Percentiles rank a stretch among this genome's conserved stretches.
phyloP scores from a whole-genome alignment of 2,329 filamentous ascomycete species.

The Colletotrichum spaethianum region DNA sequence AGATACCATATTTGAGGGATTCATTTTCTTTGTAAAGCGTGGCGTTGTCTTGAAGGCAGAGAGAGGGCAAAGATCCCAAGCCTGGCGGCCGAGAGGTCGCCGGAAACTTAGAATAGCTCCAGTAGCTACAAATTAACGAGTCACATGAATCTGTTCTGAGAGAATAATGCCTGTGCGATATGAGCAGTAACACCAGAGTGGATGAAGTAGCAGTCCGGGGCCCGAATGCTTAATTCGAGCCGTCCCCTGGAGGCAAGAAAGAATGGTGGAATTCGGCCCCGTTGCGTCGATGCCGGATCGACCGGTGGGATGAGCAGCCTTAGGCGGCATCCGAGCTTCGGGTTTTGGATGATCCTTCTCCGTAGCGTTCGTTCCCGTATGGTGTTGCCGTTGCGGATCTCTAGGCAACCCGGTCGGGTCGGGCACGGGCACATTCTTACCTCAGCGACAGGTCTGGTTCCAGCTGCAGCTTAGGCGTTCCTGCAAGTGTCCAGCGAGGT shows the following conservation, averaged over 20 bases:
- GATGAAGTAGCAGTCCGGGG: background rate
- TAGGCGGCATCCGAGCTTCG: background rate
- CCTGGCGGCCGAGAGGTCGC: constrained; percentile 8
- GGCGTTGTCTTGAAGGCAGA: constrained; percentile 35
- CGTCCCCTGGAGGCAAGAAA: no score
- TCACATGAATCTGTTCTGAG: constrained; percentile 7
- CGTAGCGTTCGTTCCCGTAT: background rate
- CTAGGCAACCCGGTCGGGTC: background rate
- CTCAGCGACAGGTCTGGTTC: background rate
- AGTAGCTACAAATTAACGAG: constrained; percentile 37
- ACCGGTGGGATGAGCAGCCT: background rate
- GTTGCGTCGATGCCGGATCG: background rate
- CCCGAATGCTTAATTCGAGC: background rate
- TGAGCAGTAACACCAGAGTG: background rate
- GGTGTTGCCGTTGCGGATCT: constrained; percentile 1
- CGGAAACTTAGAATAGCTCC: constrained; percentile 19
- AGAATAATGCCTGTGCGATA: background rate
- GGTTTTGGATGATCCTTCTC: constrained; percentile 32
- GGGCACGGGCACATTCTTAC: constrained; percentile 14
- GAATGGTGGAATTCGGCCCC: background rate
- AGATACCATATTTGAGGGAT: constrained; percentile 41
- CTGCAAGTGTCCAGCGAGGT: constrained; percentile 2
- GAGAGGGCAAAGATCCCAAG: constrained; percentile 16
- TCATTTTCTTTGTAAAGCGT: constrained; percentile 38
- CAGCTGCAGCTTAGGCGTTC: constrained; percentile 2